These are phyloP conservation scores for Penicillium cinerascens DNA, from an alignment of 495 filamentous ascomycete species.

Conservation along the genomic window DNA sequence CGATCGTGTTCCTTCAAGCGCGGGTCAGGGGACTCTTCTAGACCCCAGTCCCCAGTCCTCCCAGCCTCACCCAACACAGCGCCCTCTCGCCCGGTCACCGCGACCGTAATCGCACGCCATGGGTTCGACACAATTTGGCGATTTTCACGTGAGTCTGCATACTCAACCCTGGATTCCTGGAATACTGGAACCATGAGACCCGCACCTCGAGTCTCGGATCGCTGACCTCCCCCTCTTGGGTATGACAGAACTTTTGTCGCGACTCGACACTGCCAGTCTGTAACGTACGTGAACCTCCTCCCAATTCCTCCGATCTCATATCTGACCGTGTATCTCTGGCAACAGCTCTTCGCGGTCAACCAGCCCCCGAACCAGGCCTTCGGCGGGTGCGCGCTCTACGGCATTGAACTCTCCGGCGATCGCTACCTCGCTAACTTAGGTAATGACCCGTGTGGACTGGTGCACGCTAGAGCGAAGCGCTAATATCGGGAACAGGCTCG, in stretches of 20 bases:
- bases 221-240: slow-evolving; percentile 1
- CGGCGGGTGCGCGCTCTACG: slow-evolving; percentile 66
- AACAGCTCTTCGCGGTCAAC: slow-evolving; percentile 51
- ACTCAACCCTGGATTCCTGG: slow-evolving; percentile 7
- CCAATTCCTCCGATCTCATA: background rate
- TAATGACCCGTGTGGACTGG: slow-evolving; percentile 40
- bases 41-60: slow-evolving; percentile 9
- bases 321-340: slow-evolving; percentile 19
- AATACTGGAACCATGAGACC: slow-evolving; percentile 1
- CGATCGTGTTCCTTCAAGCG: slow-evolving; percentile 25
- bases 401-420: slow-evolving; percentile 64
- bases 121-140: slow-evolving; percentile 75
- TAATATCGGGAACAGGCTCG: slow-evolving; percentile 60
- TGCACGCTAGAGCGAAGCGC: background rate
- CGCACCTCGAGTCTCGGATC: slow-evolving; percentile 16
- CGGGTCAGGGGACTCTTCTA: slow-evolving; percentile 32
- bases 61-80: slow-evolving; percentile 4
- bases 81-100: slow-evolving; percentile 3
- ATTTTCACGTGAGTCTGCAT: slow-evolving; percentile 71
- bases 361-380: slow-evolving; percentile 50
- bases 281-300: slow-evolving; percentile 67
- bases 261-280: slow-evolving; percentile 94
- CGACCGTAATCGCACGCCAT: slow-evolving; percentile 26
- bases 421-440: slow-evolving; percentile 78
- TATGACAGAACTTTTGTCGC: slow-evolving; percentile 81